Evolutionary conservation across 2,329 filamentous ascomycete genomes (phyloP).

Genomic region (Ophiobolus disseminans): DNA sequence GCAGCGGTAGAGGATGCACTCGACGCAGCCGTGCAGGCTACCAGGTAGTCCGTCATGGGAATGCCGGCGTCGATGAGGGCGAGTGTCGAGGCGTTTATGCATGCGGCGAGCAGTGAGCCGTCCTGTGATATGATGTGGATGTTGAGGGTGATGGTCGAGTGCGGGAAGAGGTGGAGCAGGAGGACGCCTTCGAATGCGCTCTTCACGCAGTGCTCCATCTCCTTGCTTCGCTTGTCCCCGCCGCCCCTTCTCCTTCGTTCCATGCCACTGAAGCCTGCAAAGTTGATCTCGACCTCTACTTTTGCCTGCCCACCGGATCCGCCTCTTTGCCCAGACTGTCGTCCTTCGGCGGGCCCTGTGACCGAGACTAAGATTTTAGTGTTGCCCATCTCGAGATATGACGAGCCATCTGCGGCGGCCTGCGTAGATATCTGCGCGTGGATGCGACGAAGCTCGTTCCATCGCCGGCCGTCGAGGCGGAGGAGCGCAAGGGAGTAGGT

Average conservation of each 20-base stretch:
- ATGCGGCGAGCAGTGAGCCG: conserved; percentile 85
- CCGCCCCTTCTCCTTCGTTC: conserved; percentile 72
- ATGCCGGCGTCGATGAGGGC: conserved; percentile 94
- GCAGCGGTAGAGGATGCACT: conserved; percentile 62
- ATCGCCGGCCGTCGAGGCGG: conserved; percentile 76
- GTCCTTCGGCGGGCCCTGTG: conserved; percentile 79
- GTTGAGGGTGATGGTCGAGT: conserved; percentile 81
- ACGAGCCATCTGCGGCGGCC: conserved; percentile 88
- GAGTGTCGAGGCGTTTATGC: conserved; percentile 88
- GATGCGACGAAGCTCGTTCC: conserved; percentile 94
- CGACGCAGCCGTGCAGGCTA: conserved; percentile 85
- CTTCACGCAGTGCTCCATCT: conserved; percentile 80
- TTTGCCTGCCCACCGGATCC: conserved; percentile 64
- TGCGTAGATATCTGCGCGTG: conserved; percentile 92
- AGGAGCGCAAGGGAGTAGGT: conserved; percentile 84
- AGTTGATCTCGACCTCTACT: conserved; percentile 80
- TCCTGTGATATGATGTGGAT: conserved; percentile 90
- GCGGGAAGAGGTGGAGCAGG: conserved; percentile 87
- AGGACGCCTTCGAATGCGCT: conserved; percentile 78
- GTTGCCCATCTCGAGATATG: conserved; percentile 95
- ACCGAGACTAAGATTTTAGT: conserved; percentile 96
- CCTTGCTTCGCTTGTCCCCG: conserved; percentile 71
- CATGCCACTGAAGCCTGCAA: conserved; percentile 87
- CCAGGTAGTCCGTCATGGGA: conserved; percentile 91
- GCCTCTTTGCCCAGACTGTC: conserved; percentile 56